Evolutionary conservation across 1,284 basidiomycete species (phyloP).

Genomic region (Tilletia setariae): DNA sequence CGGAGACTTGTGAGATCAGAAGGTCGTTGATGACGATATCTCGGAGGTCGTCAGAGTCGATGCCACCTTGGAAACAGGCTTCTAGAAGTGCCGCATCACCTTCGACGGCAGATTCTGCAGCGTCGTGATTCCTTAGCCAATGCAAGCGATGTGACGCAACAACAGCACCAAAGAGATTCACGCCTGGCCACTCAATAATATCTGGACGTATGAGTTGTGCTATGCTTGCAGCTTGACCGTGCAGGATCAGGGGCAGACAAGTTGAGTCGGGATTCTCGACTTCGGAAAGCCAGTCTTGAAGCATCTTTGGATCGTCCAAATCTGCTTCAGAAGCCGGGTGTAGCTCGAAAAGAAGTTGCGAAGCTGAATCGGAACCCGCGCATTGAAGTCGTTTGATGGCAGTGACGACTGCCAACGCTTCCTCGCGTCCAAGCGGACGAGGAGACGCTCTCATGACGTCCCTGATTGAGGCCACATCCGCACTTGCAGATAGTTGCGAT

Average conservation of each 20-base stretch:
- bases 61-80: background rate
- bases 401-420: background rate
- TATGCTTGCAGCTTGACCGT: too few species aligned
- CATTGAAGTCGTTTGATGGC: background rate
- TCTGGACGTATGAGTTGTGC: too few species aligned
- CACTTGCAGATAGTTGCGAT: too few species aligned
- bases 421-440: background rate
- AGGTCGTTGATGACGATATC: background rate
- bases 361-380: background rate
- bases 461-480: background rate
- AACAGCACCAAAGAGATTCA: too few species aligned
- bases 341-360: background rate
- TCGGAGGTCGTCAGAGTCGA: background rate
- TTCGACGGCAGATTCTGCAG: background rate
- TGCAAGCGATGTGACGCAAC: too few species aligned
- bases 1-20: too few species aligned
- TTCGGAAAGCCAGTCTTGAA: background rate
- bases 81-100: background rate
- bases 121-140: too few species aligned
- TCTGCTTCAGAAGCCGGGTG: background rate
- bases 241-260: too few species aligned
- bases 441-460: background rate
- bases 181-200: too few species aligned
- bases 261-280: background rate
- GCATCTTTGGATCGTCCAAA: background rate